phyloP scores from a whole-genome alignment of 441 rosid species.

The Eutrema salsugineum region DNA sequence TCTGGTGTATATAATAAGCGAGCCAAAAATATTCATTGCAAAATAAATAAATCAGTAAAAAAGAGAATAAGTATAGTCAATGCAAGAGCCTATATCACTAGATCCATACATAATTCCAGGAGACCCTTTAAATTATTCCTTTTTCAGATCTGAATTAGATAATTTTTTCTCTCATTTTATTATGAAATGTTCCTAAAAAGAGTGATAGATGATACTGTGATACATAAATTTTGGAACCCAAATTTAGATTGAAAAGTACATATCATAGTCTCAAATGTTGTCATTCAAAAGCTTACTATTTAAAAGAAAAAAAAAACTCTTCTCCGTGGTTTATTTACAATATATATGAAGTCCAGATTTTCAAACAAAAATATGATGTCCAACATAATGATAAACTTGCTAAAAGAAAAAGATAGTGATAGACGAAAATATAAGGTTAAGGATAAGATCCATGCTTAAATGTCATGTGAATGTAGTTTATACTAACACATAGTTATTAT shows the following conservation, averaged over 20 bases:
- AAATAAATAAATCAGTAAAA: background rate
- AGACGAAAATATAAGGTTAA: background rate
- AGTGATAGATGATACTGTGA: no score
- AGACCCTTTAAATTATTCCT: slow-evolving; percentile 7
- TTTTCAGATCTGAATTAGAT: slow-evolving; percentile 11
- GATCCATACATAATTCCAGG: slow-evolving; percentile 16
- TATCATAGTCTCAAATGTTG: background rate
- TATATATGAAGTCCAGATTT: background rate
- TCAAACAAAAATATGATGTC: no score
- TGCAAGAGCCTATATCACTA: slow-evolving; percentile 16
- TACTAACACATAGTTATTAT: background rate
- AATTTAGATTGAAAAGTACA: background rate
- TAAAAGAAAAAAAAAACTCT: background rate
- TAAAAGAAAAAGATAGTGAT: background rate
- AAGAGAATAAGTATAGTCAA: slow-evolving; percentile 9
- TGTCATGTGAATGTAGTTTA: background rate
- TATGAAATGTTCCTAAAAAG: background rate
- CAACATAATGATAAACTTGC: background rate
- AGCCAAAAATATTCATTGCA: background rate
- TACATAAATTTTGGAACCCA: background rate
- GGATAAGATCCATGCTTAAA: background rate
- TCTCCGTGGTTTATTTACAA: background rate
- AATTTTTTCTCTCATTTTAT: background rate
- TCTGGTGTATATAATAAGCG: background rate
- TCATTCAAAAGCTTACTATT: background rate